These are phyloP conservation scores for Pyrenophora seminiperda DNA, from an alignment of 2,329 filamentous ascomycete genomes.

Conservation along the genomic window DNA sequence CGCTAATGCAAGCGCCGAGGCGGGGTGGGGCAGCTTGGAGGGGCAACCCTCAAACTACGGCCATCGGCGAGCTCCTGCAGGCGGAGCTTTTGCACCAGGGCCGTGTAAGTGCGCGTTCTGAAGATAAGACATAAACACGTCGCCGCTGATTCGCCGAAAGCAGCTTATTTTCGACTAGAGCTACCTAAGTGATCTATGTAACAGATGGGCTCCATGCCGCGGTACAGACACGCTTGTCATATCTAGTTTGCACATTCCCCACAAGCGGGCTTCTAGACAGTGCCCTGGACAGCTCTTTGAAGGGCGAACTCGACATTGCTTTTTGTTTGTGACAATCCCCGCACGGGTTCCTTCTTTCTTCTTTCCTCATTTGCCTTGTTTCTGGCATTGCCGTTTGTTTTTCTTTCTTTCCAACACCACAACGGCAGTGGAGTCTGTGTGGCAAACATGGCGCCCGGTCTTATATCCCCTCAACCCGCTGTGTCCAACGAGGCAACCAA, in stretches of 20 bases:
- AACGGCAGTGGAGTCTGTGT: not conserved
- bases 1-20: not conserved
- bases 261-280: conserved; percentile 7
- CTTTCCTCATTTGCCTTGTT: not conserved
- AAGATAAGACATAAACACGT: conserved; percentile 23
- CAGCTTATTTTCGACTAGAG: not conserved
- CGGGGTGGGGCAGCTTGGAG: conserved; percentile 12
- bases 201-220: conserved; percentile 6
- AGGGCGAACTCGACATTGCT: not conserved
- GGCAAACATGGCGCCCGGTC: conserved; percentile 62
- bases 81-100: conserved; percentile 19
- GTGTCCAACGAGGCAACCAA: conserved; percentile 52
- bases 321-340: not conserved
- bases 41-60: conserved; percentile 23
- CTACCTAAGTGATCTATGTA: conserved; percentile 5
- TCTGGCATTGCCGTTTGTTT: not conserved
- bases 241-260: conserved; percentile 24
- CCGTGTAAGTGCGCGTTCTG: not conserved
- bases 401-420: not conserved
- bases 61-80: conserved; percentile 36
- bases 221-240: conserved; percentile 8
- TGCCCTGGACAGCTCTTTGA: conserved; percentile 6
- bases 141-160: conserved; percentile 21
- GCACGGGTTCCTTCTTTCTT: not conserved
- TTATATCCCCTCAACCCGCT: conserved; percentile 52